Base-by-base conservation (phyloP, 768 basidiomycete species). In the Rhizopogon salebrosus region DNA sequence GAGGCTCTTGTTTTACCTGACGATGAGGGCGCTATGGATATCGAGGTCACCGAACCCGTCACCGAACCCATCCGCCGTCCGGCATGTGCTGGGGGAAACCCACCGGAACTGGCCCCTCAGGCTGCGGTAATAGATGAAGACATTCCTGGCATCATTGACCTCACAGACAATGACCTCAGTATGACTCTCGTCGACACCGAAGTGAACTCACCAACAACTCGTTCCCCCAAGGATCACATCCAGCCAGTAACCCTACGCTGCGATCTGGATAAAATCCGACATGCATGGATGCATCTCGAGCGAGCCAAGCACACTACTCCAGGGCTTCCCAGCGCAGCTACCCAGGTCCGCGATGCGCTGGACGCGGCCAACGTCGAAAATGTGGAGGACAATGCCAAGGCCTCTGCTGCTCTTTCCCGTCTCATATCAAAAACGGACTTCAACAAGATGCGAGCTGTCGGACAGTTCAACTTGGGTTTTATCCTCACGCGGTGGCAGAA, bases 381-480 rank as follows among this genome's bases (percentile, higher is more conserved):
- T 9, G 74, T 75, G 8, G 74, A 80, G 29, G 80, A 86, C 46
- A 73, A 78, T 13, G 75, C 70, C 13, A 78, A 74, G 11, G 88
- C 81, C 0, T 77, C 80, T 20, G 80, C 80, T 45, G 84, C 85
- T 0, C 80, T 99, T 2, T 79, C 89, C 10, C 81, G 95, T 14
- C 83, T 92, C 31, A 94, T 99, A 24, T 78, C 82, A 39, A 98
- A 98, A 71, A 64, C 69, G 2, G 95, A 99, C 70, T 98, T 99
- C 60, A 77, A 67, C 6, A 59, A 59, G 6, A 98, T 99, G 97
- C 76, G 84, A 0, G 71, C 97, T 11, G 58, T 95, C 39, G 97
- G 97, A 0, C 97, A 99, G 69, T 99, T 98, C 69, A 99, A 99
- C 61, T 78, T 87, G 29, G 95, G 95, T 0, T 99, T 99, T 69